Evolutionary conservation across 192 early-diverging fungal genomes (phyloP), one percentile per base, ranked within the genome.

Genomic region (Radiomyces spectabilis): DNA sequence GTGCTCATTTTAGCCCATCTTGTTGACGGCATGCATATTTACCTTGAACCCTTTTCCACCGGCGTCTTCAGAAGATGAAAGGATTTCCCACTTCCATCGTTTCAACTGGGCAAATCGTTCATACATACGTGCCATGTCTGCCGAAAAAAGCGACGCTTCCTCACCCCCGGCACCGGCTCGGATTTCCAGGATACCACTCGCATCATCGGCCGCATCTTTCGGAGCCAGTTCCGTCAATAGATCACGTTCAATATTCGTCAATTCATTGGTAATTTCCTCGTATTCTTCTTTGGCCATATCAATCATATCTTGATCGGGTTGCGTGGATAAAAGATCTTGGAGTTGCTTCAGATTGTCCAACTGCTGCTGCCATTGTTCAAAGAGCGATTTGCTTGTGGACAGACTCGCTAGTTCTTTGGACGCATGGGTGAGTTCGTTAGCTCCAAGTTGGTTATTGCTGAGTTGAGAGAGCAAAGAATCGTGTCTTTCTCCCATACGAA

Each of bases 161-260:
- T 85, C 82, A 10, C 88, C 88, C 10, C 88, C 88, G 1, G 88
- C 80, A 12, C 87, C 88, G 1, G 88, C 78, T 0, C 88, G 70
- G 29, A 91, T 77, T 69, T 91, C 88, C 16, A 91, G 56, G 21
- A 91, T 78, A 0, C 83, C 87, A 29, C 69, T 76, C 9, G 74
- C 85, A 41, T 78, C 71, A 48, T 91, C 88, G 2, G 81, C 79
- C 15, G 66, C 44, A 58, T 91, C 88, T 33, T 76, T 81, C 15
- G 87, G 84, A 15, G 86, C 42, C 50, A 91, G 66, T 1, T 57
- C 74, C 24, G 64, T 40, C 5, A 91, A 51, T 18, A 89, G 57
- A 10, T 84, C 64, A 15, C 64, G 60, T 59, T 88, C 84, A 44
- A 76, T 57, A 7, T 59, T 41, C 4, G 56, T 54, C 16, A 79